Base-by-base conservation (phyloP, 2,329 filamentous ascomycete species). In the Aureobasidium musti region DNA sequence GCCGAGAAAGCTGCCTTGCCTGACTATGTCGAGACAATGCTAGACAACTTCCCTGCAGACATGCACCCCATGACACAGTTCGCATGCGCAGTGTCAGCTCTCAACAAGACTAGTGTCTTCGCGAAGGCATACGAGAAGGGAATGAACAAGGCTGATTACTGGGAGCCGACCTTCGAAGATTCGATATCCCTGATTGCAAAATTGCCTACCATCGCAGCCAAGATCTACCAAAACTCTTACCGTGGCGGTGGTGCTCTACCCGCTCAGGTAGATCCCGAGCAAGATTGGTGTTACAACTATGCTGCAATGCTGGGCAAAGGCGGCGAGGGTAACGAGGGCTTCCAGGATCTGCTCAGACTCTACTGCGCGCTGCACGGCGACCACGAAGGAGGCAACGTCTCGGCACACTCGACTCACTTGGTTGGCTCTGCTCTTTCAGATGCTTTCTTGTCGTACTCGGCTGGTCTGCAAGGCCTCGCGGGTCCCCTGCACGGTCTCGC, bases 271-370 rank as follows among this genome's bases (percentile, higher is more conserved):
- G 93, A 99, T 74, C 79, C 87, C 67, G 85, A 90, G 72, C 91
- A 97, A 81, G 95, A 99, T 80, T 99, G 95, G 95, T 90, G 93
- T 0, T 96, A 97, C 84, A 99, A 99, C 85, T 99, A 97, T 75
- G 95, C 95, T 53, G 91, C 92, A 71, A 92, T 98, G 87, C 86
- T 98, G 64, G 94, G 94, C 75, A 97, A 96, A 82, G 87, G 89
- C 60, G 92, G 92, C 71, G 87, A 89, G 79, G 84, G 96, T 79
- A 89, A 98, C 73, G 91, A 93, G 80, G 90, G 91, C 77, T 97
- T 99, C 85, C 94, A 98, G 77, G 95, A 99, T 75, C 85, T 99
- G 23, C 86, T 99, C 69, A 88, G 95, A 72, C 83, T 99, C 37
- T 99, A 99, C 80, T 88, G 99, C 28, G 94, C 95, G 59, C 89